These are phyloP conservation scores for Podaxis pistillaris DNA, from an alignment of 768 basidiomycete genomes.

Conservation along the genomic window DNA sequence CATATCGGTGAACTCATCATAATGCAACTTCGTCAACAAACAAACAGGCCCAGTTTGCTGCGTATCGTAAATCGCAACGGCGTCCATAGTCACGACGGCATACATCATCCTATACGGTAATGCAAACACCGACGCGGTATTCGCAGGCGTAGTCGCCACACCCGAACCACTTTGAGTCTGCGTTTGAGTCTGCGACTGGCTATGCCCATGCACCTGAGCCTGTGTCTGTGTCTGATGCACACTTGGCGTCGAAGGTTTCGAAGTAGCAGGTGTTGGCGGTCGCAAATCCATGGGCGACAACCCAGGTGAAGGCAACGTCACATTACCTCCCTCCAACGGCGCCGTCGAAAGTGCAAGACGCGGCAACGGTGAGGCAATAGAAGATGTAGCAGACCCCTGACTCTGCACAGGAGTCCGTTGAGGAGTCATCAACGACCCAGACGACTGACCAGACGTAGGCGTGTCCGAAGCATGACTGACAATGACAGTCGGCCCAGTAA, in stretches of 20 bases:
- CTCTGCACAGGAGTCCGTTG: constrained; percentile 30
- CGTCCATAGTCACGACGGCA: constrained; percentile 95
- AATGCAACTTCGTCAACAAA: constrained; percentile 91
- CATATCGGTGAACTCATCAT: constrained; percentile 96
- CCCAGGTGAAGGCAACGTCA: constrained; percentile 47
- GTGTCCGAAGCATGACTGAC: constrained; percentile 5
- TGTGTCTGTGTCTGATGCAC: constrained; percentile 24
- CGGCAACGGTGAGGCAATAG: constrained; percentile 51
- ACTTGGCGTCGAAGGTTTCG: constrained; percentile 50
- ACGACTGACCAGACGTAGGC: neutral
- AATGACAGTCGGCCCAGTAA: constrained; percentile 42
- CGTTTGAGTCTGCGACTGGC: constrained; percentile 5
- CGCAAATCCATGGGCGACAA: constrained; percentile 53
- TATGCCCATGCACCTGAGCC: neutral
- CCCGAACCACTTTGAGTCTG: constrained; percentile 20
- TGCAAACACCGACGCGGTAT: constrained; percentile 72
- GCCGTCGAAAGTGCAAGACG: constrained; percentile 33
- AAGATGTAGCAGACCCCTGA: constrained; percentile 15
- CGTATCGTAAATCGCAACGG: constrained; percentile 92
- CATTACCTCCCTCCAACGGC: constrained; percentile 12
- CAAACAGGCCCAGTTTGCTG: constrained; percentile 93
- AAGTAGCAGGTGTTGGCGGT: constrained; percentile 61
- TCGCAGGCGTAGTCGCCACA: constrained; percentile 15
- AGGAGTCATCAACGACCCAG: constrained; percentile 24
- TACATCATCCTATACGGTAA: constrained; percentile 93